Percentiles rank a stretch among this genome's conserved stretches.
phyloP scores from a whole-genome alignment of 495 filamentous ascomycete species.

The Neurospora hispaniola region DNA sequence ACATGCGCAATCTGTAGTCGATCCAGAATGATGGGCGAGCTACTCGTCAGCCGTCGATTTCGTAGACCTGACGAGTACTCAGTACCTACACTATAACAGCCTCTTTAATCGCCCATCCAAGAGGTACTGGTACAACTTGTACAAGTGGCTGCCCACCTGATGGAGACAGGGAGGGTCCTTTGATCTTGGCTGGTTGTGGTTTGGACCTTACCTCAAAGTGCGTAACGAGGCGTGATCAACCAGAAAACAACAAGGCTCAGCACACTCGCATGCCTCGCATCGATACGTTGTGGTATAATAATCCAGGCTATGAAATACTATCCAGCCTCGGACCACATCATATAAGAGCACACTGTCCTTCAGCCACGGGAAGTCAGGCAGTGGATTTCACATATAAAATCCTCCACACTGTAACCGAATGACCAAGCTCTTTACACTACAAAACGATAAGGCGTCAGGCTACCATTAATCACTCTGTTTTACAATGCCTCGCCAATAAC shows the following conservation, averaged over 20 bases:
- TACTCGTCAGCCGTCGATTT: no score
- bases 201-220: neutral
- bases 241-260: neutral
- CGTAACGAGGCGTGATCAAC: neutral
- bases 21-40: neutral
- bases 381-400: neutral
- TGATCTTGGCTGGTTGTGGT: neutral
- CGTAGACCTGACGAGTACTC: no score
- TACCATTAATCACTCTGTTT: neutral
- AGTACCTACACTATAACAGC: neutral
- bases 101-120: neutral
- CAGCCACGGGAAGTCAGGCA: neutral
- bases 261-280: neutral
- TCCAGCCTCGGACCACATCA: neutral
- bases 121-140: neutral
- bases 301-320: neutral
- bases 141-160: neutral
- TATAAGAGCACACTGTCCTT: neutral
- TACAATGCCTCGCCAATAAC: neutral
- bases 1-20: neutral
- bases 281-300: neutral
- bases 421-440: neutral
- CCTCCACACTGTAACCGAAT: neutral
- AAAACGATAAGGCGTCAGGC: neutral
- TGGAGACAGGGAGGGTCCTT: neutral